Evolutionary conservation across 768 basidiomycete species (phyloP).

Genomic region (Termitomyces sp.): DNA sequence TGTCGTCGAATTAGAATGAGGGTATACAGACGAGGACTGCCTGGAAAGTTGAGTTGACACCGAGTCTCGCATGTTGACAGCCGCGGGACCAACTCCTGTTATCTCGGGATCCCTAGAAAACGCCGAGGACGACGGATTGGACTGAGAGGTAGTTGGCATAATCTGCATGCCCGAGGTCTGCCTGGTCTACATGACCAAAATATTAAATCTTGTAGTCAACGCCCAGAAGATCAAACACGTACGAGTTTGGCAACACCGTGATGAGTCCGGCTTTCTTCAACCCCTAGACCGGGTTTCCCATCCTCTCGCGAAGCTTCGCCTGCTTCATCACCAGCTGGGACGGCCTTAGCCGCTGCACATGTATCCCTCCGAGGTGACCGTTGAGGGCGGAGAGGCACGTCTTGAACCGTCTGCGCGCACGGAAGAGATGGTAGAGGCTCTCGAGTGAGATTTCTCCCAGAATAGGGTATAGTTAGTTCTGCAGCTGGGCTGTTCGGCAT

Average conservation of each 20-base stretch:
- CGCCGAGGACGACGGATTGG: slow-evolving; percentile 40
- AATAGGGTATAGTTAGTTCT: slow-evolving; percentile 29
- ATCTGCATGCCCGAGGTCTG: slow-evolving; percentile 21
- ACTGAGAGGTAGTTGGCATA: slow-evolving; percentile 19
- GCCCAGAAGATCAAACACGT: slow-evolving; percentile 21
- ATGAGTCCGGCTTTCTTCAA: slow-evolving; percentile 11
- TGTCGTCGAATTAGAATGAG: slow-evolving; percentile 63
- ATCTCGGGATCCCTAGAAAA: slow-evolving; percentile 47
- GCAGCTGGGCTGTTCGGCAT: slow-evolving; percentile 23
- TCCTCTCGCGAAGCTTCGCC: neutral
- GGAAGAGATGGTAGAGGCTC: slow-evolving; percentile 21
- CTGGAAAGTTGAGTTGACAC: slow-evolving; percentile 62
- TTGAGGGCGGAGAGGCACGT: slow-evolving; percentile 23
- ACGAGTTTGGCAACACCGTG: slow-evolving; percentile 31
- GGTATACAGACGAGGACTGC: slow-evolving; percentile 76
- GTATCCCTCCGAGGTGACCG: slow-evolving; percentile 24
- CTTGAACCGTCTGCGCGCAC: slow-evolving; percentile 11
- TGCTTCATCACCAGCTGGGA: neutral
- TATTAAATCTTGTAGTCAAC: slow-evolving; percentile 3
- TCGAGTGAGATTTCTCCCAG: slow-evolving; percentile 22
- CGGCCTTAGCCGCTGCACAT: slow-evolving; percentile 1
- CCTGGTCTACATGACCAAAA: slow-evolving; percentile 13
- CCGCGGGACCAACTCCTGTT: slow-evolving; percentile 28
- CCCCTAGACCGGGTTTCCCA: neutral
- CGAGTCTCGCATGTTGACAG: slow-evolving; percentile 49